Evolutionary conservation across 805 yeast species (phyloP).

Genomic region (Cyberlindnera maclurae): DNA sequence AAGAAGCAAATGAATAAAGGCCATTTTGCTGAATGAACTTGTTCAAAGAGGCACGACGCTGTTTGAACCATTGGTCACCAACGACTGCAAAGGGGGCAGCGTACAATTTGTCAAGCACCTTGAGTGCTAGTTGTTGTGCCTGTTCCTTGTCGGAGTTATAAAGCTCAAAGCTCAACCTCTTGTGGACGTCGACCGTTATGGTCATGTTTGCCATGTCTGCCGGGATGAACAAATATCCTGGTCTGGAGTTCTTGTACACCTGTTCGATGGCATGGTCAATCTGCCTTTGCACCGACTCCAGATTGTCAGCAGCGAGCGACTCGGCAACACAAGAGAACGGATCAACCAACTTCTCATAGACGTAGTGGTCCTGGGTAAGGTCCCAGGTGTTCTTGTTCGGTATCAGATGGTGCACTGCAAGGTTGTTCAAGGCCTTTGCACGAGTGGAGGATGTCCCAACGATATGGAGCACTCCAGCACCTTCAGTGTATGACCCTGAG

Average conservation of each 20-base stretch:
- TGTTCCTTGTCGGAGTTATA: constrained; percentile 16
- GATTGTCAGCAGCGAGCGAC: constrained; percentile 35
- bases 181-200: constrained; percentile 26
- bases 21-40: constrained; percentile 35
- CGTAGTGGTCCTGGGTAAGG: constrained; percentile 46
- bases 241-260: constrained; percentile 46
- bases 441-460: constrained; percentile 68
- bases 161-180: constrained; percentile 21
- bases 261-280: constrained; percentile 49
- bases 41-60: constrained; percentile 39
- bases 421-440: constrained; percentile 23
- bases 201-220: constrained; percentile 43
- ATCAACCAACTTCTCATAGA: constrained; percentile 50
- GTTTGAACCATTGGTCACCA: constrained; percentile 63
- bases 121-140: constrained; percentile 31
- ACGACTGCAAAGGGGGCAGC: constrained; percentile 53
- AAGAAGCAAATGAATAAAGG: constrained; percentile 12
- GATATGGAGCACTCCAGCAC: constrained; percentile 73
- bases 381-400: constrained; percentile 37
- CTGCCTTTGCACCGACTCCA: constrained; percentile 47
- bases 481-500: constrained; percentile 78
- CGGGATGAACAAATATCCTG: constrained; percentile 69
- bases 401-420: constrained; percentile 44
- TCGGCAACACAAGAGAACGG: constrained; percentile 49
- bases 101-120: constrained; percentile 44